Evolutionary conservation across 2,329 filamentous ascomycete species (phyloP), one percentile per base, ranked within the genome.

Genomic region (Ophiognomonia clavigignenti-juglandacearum): DNA sequence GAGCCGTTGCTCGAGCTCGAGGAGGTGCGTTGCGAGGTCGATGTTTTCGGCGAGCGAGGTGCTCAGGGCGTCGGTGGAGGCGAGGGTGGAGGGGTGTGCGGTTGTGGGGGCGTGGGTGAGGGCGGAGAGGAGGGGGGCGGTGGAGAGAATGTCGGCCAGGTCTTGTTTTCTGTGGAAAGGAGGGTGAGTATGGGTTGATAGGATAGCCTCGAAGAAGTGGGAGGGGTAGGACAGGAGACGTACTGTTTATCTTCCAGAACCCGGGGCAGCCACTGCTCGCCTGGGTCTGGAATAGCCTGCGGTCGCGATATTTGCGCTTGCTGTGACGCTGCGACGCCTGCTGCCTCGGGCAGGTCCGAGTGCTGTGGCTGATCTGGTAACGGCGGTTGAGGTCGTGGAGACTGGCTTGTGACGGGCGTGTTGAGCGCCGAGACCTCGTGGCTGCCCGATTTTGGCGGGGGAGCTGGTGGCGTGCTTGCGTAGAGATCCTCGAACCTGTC

Each of bases 191-290:
- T n/a, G n/a, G n/a, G n/a, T n/a, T n/a, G n/a, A n/a, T n/a, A n/a
- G n/a, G n/a, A n/a, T n/a, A n/a, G n/a, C n/a, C n/a, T n/a, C n/a
- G n/a, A n/a, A n/a, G n/a, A n/a, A n/a, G n/a, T n/a, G n/a, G 39
- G 53, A 54, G 44, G 55, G 43, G 27, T 50, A 13, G 35, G 39
- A 45, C 48, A 13, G 36, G 38, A 45, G 51, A 69, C 80, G 54
- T 71, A 95, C 89, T 87, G 83, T 71, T 93, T 95, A 59, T 93
- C 86, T 59, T 86, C 79, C 2, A 96, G 69, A 11, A 82, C 70
- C 51, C 80, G 77, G 2, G 90, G 90, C 3, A 96, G 73, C 90
- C 90, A 96, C 53, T 83, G 78, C 43, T 86, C 81, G 18, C 83
- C 80, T 0, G 80, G 80, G 55, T 84, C 81, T 3, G 73, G 68